These are phyloP conservation scores for Mortierella sp. DNA, from an alignment of 371 early-diverging fungal genomes.

Conservation along the genomic window DNA sequence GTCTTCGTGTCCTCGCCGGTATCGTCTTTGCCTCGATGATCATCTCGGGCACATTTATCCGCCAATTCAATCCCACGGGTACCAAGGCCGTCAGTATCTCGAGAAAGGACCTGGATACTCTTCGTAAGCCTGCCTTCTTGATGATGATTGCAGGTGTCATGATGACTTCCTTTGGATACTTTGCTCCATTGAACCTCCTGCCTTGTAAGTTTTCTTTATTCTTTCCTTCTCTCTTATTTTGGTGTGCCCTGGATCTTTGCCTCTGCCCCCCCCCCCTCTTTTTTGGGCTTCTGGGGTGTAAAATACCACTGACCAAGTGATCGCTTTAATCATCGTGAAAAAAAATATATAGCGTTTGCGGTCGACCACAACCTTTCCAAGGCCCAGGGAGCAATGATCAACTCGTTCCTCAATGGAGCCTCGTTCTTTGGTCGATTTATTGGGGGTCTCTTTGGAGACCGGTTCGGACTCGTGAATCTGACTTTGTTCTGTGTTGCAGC, in stretches of 20 bases:
- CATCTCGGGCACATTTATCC: constrained; percentile 38
- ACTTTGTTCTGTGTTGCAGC: constrained; percentile 56
- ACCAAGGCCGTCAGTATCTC: constrained; percentile 26
- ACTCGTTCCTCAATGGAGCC: constrained; percentile 58
- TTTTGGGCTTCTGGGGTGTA: constrained; percentile 26
- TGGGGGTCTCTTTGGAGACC: constrained; percentile 56
- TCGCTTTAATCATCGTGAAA: no score
- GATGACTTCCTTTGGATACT: constrained; percentile 55
- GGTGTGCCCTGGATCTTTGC: background rate
- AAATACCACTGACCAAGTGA: no score
- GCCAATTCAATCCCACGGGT: constrained; percentile 46
- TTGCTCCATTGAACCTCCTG: constrained; percentile 45
- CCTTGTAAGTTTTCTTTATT: constrained; percentile 35
- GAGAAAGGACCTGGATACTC: constrained; percentile 29
- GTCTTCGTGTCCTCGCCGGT: constrained; percentile 60
- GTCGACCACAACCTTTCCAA: constrained; percentile 47
- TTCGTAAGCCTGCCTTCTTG: constrained; percentile 37
- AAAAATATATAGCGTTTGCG: constrained; percentile 45
- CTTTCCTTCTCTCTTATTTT: background rate
- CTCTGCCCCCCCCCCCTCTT: background rate
- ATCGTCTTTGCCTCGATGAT: constrained; percentile 34
- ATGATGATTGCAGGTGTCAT: constrained; percentile 53
- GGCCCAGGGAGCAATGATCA: constrained; percentile 51
- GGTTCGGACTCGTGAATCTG: constrained; percentile 59
- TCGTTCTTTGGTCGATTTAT: constrained; percentile 60